These are phyloP conservation scores for Cladosporium colombiae DNA, from an alignment of 2,329 filamentous ascomycete species.

Conservation along the genomic window DNA sequence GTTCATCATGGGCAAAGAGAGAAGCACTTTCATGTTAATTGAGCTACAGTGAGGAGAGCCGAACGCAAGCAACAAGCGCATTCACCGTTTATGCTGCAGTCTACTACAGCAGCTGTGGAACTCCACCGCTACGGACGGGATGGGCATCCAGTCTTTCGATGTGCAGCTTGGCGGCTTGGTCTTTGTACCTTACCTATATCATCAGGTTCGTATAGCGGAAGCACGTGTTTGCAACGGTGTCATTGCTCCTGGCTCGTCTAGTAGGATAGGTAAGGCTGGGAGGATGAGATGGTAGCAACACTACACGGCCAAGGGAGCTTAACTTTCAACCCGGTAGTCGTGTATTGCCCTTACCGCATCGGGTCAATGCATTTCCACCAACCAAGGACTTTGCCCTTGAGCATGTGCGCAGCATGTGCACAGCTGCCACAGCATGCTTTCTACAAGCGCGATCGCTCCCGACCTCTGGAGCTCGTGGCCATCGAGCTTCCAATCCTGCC, in stretches of 20 bases:
- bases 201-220: neutral
- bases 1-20: neutral
- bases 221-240: neutral
- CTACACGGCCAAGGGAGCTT: neutral
- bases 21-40: neutral
- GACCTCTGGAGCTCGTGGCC: neutral
- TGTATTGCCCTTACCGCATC: constrained; percentile 4
- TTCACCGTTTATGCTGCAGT: neutral
- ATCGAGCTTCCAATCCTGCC: neutral
- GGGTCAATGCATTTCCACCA: neutral
- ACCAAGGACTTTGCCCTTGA: neutral
- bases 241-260: too few relatives aligned
- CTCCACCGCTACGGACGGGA: neutral
- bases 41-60: neutral
- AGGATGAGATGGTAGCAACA: neutral
- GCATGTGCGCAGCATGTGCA: neutral
- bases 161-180: neutral
- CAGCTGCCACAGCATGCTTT: neutral
- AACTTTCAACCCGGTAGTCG: neutral
- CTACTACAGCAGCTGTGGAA: neutral
- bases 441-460: neutral
- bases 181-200: neutral
- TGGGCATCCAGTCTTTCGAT: neutral
- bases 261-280: too few relatives aligned
- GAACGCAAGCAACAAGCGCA: neutral